A percentile compares a stretch with the other conserved stretches of the same genome.
Evolutionary conservation across 306 rosid genomes (phyloP).

Genomic region (Cucurbita argyrosperma): DNA sequence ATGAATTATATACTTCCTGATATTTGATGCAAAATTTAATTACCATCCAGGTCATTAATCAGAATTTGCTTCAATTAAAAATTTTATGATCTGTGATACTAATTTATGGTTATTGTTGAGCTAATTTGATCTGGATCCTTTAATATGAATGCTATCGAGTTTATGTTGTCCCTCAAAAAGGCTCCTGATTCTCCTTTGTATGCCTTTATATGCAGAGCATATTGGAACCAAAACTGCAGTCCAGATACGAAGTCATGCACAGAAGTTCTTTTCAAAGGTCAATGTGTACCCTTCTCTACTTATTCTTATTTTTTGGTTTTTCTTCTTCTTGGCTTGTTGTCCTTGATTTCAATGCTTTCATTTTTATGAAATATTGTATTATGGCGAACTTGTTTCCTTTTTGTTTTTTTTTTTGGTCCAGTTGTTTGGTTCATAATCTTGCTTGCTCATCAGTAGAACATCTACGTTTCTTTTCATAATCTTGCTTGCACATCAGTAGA

Average conservation of each 20-base stretch:
- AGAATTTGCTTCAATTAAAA: not conserved
- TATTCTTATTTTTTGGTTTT: slow-evolving; percentile 7
- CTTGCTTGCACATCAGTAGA: not conserved
- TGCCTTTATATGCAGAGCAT: slow-evolving; percentile 56
- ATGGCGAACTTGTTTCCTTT: not conserved
- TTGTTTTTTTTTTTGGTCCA: not conserved
- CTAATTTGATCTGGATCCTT: slow-evolving; percentile 1
- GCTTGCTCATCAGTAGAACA: not conserved
- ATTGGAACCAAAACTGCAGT: slow-evolving; percentile 99
- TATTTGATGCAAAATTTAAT: not conserved
- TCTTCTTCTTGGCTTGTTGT: slow-evolving; percentile 3
- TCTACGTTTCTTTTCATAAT: not conserved
- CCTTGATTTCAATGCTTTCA: slow-evolving; percentile 2
- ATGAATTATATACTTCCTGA: not conserved
- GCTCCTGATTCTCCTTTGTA: slow-evolving; percentile 1
- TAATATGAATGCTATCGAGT: not conserved
- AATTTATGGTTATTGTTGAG: not conserved
- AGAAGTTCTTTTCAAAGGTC: slow-evolving; percentile 97
- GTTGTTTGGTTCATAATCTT: not conserved
- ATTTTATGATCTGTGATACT: not conserved
- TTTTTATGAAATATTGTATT: not conserved
- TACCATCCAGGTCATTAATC: not conserved
- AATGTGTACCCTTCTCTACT: slow-evolving; percentile 35
- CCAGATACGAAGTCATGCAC: slow-evolving; percentile 99
- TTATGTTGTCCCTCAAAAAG: not conserved